Base-by-base conservation (phyloP, 257 asterid species). In the Avicennia marina region DNA sequence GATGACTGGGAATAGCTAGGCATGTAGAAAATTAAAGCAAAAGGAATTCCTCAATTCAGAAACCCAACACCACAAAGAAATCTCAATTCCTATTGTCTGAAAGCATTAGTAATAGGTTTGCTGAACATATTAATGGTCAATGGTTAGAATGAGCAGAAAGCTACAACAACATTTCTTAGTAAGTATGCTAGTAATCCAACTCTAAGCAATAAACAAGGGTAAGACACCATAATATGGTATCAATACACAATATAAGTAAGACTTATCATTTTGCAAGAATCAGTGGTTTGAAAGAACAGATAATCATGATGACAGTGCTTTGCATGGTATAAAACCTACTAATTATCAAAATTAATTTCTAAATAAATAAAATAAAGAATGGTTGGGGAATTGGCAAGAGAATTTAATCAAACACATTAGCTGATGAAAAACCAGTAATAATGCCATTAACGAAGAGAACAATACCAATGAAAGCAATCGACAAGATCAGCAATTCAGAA, bases 141-240 rank as follows among this genome's bases (percentile, higher is more conserved):
- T 18, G 12, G n/a, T 50, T 55, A 20, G 55, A 38, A 17, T 32
- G 9, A 59, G 31, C 53, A 31, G 3, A 34, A 4, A 17, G 13
- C 26, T 40, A 50, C 17, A 50, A 16, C 36, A 49, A 39, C 45
- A 50, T 29, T 53, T 66, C 59, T 31, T 52, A 46, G 36, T 2
- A 40, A 38, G 38, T 29, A 32, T 17, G 21, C 46, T 6, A 19
- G 13, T 22, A 33, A 26, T 40, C 52, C 72, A 57, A 32, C 61
- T 16, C 48, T 48, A 22, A 20, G 41, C 40, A 43, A 61, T 51
- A 60, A 45, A 43, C 22, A 24, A 40, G 11, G 16, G 39, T 22
- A 39, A 39, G 41, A 32, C 8, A 34, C 31, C 41, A 53, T 31
- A 60, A 39, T 25, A 52, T 34, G 22, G 38, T 15, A 50, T 26